Percentiles rank a stretch among this genome's conserved stretches.
Evolutionary conservation across 257 asterid genomes (phyloP).

Genomic region (Penstemon barbatus): DNA sequence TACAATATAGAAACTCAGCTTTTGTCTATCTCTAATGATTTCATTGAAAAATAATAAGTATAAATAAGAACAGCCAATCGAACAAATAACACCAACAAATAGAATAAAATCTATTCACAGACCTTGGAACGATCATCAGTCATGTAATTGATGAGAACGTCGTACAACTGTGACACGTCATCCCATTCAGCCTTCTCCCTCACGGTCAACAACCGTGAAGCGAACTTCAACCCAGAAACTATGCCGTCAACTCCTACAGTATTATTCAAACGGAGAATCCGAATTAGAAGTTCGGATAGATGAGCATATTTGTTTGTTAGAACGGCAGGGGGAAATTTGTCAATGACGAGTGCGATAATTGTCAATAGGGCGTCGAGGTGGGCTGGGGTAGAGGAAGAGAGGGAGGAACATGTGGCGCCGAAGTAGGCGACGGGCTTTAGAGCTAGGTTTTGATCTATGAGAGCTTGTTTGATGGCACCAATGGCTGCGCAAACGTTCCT

Average conservation of each 20-base stretch:
- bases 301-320: conserved; percentile 46
- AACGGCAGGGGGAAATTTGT: conserved; percentile 38
- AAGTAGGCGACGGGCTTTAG: conserved; percentile 67
- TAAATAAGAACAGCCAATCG: not conserved
- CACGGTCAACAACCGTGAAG: conserved; percentile 47
- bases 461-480: conserved; percentile 78
- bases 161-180: conserved; percentile 56
- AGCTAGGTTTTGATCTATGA: conserved; percentile 61
- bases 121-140: conserved; percentile 72
- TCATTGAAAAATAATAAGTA: not conserved
- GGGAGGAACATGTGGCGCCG: conserved; percentile 77
- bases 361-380: conserved; percentile 65
- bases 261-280: conserved; percentile 41
- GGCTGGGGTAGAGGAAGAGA: conserved; percentile 45
- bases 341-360: conserved; percentile 54
- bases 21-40: not conserved
- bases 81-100: not conserved
- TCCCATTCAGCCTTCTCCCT: conserved; percentile 63
- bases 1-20: not conserved
- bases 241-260: conserved; percentile 52
- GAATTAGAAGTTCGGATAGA: conserved; percentile 49
- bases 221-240: conserved; percentile 63
- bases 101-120: not conserved
- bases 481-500: conserved; percentile 70
- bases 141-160: conserved; percentile 47